Base-by-base conservation (phyloP, 2,329 filamentous ascomycete genomes). In the Tolypocladium endophyticum region DNA sequence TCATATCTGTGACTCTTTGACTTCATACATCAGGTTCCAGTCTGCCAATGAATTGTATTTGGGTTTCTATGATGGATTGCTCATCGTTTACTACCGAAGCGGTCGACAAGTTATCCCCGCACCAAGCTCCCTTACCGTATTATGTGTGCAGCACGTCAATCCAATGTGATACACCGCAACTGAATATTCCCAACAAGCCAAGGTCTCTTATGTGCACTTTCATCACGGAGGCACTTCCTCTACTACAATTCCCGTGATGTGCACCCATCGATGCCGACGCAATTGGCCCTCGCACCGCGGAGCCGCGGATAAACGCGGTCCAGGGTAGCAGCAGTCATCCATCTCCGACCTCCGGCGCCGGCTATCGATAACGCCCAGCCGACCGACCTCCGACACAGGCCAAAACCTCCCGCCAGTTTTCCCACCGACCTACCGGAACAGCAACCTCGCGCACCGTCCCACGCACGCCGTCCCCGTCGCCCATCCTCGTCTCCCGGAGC, bases 321-420 rank as follows among this genome's bases (percentile, higher is more conserved):
- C 53, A 66, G 65, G 64, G 65, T 66, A 66, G 47, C 18, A 25
- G 43, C 43, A 45, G 39, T 18, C 3, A 8, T 11, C 36, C 25
- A 57, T 47, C 56, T 57, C 43, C 56, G 56, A 52, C 43, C 41
- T 45, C 43, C 56, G 56, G 43, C 50, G 4, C 57, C 50, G 38
- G 50, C 38, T 43, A 52, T 58, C 56, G 56, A 58, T 50, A 52
- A 18, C 54, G 4, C 47, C 5, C n/a, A n/a, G n/a, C n/a, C 45
- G 20, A 2, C 23, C 45, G 23, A 35, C 30, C 30, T 23, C 50
- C 50, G 50, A 53, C 30, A 30, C 30, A 52, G 30, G 35, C 8
- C 35, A 2, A 33, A 39, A 25, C 53, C 35, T 28, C 33, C 53
- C 35, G 35, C 53, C 35, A 55, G 16, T 8, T n/a, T 53, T 35